phyloP scores from a whole-genome alignment of 345 rosid species.

The Linum usitatissimum region DNA sequence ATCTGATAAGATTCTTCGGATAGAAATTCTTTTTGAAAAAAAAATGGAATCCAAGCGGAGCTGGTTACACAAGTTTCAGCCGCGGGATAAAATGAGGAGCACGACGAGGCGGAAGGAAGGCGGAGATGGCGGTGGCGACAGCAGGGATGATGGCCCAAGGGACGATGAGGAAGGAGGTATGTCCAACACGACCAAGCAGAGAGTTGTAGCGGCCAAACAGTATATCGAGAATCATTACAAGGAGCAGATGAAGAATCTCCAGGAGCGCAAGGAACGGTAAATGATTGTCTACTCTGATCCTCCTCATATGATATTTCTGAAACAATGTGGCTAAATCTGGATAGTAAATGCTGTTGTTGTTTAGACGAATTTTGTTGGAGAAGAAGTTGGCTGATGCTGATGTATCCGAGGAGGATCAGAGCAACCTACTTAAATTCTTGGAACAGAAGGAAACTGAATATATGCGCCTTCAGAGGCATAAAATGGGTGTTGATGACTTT shows the following conservation, averaged over 20 bases:
- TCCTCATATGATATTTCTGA: background rate
- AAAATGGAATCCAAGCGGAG: constrained; percentile 70
- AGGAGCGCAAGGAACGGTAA: constrained; percentile 68
- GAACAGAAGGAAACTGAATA: constrained; percentile 96
- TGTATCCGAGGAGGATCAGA: constrained; percentile 92
- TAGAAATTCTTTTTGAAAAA: background rate
- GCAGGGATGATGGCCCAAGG: background rate
- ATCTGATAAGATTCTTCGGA: background rate
- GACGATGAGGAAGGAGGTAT: constrained; percentile 34
- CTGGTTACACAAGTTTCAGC: constrained; percentile 66
- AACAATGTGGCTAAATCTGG: background rate
- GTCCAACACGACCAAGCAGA: constrained; percentile 59
- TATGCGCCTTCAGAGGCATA: constrained; percentile 94
- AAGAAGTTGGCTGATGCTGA: constrained; percentile 93
- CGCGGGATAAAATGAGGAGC: constrained; percentile 36
- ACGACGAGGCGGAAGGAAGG: constrained; percentile 14
- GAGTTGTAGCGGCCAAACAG: constrained; percentile 72
- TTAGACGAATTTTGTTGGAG: constrained; percentile 60
- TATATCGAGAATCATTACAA: constrained; percentile 82
- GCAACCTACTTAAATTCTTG: constrained; percentile 70
- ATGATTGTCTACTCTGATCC: background rate
- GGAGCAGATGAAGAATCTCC: constrained; percentile 78
- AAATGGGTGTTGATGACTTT: constrained; percentile 89
- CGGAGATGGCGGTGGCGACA: constrained; percentile 3
- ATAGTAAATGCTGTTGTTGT: background rate